Conservation (phyloP, 371 early-diverging fungal genomes). For the Smittium culicis region DNA sequence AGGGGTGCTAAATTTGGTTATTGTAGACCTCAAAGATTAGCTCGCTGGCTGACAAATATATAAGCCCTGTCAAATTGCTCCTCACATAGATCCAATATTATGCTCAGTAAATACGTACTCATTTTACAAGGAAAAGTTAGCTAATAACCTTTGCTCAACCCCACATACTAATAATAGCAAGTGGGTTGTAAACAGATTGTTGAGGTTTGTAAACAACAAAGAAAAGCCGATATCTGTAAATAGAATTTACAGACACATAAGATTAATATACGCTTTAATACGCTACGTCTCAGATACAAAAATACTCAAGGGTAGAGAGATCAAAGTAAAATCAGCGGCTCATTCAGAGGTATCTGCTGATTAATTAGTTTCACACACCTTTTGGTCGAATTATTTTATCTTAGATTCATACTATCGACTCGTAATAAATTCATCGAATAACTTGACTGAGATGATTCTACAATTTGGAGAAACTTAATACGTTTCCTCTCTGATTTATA, state of each 20-base stretch:
- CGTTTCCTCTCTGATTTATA: neutral
- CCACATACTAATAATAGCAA: neutral
- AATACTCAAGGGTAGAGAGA: conserved; percentile 14
- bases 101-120: conserved; percentile 14
- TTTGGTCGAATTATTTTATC: conserved; percentile 15
- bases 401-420: conserved; percentile 13
- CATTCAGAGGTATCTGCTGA: conserved; percentile 14
- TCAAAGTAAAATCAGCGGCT: conserved; percentile 16
- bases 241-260: neutral
- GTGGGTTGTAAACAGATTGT: neutral
- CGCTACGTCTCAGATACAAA: conserved; percentile 8
- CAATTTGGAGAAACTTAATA: conserved; percentile 3
- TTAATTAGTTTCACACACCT: conserved; percentile 16
- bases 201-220: neutral
- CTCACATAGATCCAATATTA: neutral
- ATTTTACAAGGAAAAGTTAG: conserved; percentile 13
- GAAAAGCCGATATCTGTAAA: neutral
- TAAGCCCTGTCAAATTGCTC: conserved; percentile 1
- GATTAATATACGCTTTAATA: neutral
- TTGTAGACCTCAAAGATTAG: conserved; percentile 15
- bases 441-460: neutral
- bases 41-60: conserved; percentile 9
- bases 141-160: conserved; percentile 7
- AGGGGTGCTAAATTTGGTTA: neutral
- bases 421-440: neutral